Percentiles rank a stretch among this genome's conserved stretches.
Conservation (phyloP, 2,329 filamentous ascomycete species). For the Xylariales sp. region DNA sequence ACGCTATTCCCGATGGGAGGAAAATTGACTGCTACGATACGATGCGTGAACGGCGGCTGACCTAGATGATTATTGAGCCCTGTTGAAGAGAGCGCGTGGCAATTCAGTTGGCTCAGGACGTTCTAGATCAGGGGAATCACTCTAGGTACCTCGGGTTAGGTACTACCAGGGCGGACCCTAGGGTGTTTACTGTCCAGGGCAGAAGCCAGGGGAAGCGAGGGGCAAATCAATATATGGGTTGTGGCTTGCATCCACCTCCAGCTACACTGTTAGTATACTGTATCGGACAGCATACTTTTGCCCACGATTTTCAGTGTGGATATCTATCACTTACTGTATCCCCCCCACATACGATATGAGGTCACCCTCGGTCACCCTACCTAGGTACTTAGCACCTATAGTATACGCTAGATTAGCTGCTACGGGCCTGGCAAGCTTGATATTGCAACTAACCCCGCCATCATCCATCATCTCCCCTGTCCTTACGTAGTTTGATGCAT, state of each 20-base stretch:
- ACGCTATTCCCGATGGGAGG: background rate
- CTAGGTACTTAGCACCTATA: too few species aligned
- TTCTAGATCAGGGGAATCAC: conserved; percentile 7
- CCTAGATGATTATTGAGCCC: conserved; percentile 2
- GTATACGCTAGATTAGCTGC: conserved; percentile 3
- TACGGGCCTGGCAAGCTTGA: conserved; percentile 24
- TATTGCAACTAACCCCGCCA: conserved; percentile 34
- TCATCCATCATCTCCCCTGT: conserved; percentile 29
- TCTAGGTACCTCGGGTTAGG: too few species aligned
- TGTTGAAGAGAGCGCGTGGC: conserved; percentile 32
- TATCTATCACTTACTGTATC: conserved; percentile 16
- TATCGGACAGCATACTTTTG: background rate
- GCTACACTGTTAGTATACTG: conserved; percentile 7
- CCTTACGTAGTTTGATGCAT: conserved; percentile 36
- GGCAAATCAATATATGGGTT: too few species aligned
- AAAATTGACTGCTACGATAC: background rate
- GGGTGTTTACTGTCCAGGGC: too few species aligned
- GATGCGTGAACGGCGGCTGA: background rate
- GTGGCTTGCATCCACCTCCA: too few species aligned
- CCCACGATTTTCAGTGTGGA: background rate
- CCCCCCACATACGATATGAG: conserved; percentile 43
- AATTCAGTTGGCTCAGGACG: conserved; percentile 36
- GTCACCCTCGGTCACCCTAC: conserved; percentile 42
- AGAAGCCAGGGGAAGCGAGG: too few species aligned
- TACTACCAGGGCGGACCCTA: too few species aligned